A percentile compares a stretch with the other conserved stretches of the same genome.
phyloP scores from a whole-genome alignment of 208 protist genomes.

The Phytomonas serpens region DNA sequence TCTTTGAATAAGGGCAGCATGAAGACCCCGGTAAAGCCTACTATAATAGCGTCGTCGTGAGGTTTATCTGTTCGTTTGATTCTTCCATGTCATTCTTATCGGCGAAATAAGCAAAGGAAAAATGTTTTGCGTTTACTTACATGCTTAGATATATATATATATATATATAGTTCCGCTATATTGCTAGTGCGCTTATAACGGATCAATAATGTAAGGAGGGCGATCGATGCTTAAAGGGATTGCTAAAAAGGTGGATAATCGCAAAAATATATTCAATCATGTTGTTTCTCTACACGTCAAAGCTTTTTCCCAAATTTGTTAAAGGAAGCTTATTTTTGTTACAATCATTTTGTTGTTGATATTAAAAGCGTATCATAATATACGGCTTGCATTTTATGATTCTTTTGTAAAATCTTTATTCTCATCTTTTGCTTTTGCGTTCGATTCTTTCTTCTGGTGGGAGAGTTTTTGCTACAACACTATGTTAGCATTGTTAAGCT shows the following conservation, averaged over 20 bases:
- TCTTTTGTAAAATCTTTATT: not conserved
- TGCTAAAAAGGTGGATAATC: not conserved
- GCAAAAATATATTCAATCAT: not conserved
- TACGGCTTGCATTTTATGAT: not conserved
- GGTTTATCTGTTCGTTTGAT: not conserved
- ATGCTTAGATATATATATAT: too few relatives aligned
- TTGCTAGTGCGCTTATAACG: not conserved
- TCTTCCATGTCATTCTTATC: not conserved
- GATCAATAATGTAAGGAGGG: not conserved
- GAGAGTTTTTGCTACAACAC: not conserved
- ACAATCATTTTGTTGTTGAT: constrained; percentile 1
- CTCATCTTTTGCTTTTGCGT: not conserved
- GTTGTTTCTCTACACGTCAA: not conserved
- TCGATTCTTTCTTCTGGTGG: not conserved
- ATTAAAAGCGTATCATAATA: not conserved
- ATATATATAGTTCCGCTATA: constrained; percentile 1
- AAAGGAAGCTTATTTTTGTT: not conserved
- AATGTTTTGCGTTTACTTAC: too few relatives aligned
- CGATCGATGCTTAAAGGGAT: not conserved
- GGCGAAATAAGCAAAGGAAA: not conserved
- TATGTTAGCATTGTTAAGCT: not conserved
- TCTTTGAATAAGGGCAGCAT: not conserved
- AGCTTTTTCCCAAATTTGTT: not conserved
- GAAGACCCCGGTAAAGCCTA: not conserved
- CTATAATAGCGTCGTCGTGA: not conserved